Evolutionary conservation across 2,329 filamentous ascomycete species (phyloP).

Genomic region (Cladorrhinum sp.): DNA sequence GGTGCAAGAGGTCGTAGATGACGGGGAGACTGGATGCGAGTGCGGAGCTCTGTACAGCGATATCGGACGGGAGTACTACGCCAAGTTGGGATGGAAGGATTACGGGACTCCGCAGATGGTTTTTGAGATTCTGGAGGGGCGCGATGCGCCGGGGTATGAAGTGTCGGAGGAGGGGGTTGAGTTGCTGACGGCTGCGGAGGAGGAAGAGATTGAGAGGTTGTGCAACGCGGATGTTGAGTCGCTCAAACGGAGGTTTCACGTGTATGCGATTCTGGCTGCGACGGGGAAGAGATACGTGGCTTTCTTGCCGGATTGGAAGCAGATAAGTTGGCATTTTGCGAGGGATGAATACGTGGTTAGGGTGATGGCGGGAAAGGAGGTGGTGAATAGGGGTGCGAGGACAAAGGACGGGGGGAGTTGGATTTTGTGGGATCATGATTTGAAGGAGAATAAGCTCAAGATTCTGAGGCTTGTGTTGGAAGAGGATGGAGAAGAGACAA

Average conservation of each 20-base stretch:
- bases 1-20: constrained; percentile 33
- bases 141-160: neutral
- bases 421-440: constrained; percentile 38
- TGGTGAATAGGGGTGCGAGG: constrained; percentile 25
- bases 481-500: constrained; percentile 21
- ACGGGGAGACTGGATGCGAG: constrained; percentile 22
- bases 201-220: constrained; percentile 22
- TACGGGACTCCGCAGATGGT: constrained; percentile 33
- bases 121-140: constrained; percentile 25
- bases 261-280: neutral
- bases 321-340: constrained; percentile 34
- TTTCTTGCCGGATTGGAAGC: constrained; percentile 31
- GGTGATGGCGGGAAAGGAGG: constrained; percentile 20
- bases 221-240: constrained; percentile 29
- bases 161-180: neutral
- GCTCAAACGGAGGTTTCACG: constrained; percentile 22
- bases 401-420: constrained; percentile 30
- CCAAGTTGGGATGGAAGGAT: constrained; percentile 35
- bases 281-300: constrained; percentile 31
- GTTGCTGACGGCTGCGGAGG: constrained; percentile 21
- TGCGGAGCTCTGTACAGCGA: constrained; percentile 37
- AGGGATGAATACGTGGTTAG: constrained; percentile 30
- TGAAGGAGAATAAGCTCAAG: constrained; percentile 32
- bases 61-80: constrained; percentile 31
- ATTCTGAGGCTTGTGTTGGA: constrained; percentile 28